phyloP scores from a whole-genome alignment of 2,329 filamentous ascomycete species.

The Pyrenochaeta sp. region DNA sequence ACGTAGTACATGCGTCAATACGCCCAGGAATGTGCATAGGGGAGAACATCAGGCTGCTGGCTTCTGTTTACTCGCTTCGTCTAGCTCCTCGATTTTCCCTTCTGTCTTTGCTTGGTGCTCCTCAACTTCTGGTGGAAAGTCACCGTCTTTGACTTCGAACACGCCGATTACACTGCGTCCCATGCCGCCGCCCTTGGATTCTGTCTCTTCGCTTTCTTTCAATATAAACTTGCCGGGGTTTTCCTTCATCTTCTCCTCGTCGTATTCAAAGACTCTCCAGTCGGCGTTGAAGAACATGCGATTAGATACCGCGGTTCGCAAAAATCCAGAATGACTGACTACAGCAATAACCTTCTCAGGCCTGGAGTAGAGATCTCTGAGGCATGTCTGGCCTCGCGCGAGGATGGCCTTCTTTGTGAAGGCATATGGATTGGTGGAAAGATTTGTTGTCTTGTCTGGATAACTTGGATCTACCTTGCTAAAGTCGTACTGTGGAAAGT shows the following conservation, averaged over 20 bases:
- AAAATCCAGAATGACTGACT: slow-evolving; percentile 70
- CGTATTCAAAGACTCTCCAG: slow-evolving; percentile 69
- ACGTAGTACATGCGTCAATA: too few species aligned
- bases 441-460: slow-evolving; percentile 66
- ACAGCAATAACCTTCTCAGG: slow-evolving; percentile 70
- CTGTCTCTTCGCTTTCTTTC: slow-evolving; percentile 60
- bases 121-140: slow-evolving; percentile 38
- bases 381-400: slow-evolving; percentile 60
- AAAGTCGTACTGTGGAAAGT: slow-evolving; percentile 67
- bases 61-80: slow-evolving; percentile 25
- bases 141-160: slow-evolving; percentile 28
- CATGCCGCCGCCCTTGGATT: slow-evolving; percentile 57
- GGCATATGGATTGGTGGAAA: slow-evolving; percentile 55
- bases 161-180: slow-evolving; percentile 56
- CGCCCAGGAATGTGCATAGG: too few species aligned
- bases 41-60: slow-evolving; percentile 5
- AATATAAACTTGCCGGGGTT: slow-evolving; percentile 46
- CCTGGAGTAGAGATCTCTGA: slow-evolving; percentile 60
- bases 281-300: slow-evolving; percentile 64
- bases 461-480: slow-evolving; percentile 64
- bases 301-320: slow-evolving; percentile 65
- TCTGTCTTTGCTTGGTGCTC: slow-evolving; percentile 14
- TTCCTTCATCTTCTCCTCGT: slow-evolving; percentile 55
- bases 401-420: slow-evolving; percentile 63
- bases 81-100: slow-evolving; percentile 14